Base-by-base conservation (phyloP, 2,329 filamentous ascomycete species). In the Hypoxylon sp. region DNA sequence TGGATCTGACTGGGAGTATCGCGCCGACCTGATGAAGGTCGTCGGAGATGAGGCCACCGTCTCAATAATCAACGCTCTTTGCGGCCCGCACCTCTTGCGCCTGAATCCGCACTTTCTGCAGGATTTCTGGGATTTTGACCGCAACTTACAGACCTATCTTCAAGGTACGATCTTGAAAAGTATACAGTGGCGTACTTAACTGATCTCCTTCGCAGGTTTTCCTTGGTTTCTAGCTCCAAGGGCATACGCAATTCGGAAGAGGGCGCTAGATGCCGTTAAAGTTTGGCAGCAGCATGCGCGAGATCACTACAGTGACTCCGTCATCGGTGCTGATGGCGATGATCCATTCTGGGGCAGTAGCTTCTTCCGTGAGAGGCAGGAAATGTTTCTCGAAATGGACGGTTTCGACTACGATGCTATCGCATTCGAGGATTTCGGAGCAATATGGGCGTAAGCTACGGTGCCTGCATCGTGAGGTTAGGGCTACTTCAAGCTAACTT, bases 131-230 rank as follows among this genome's bases (percentile, higher is more conserved):
- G 62, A 61, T 14, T 75, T 74, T 43, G 73, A 75, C 48, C 73
- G 70, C 17, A 75, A 73, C 32, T 64, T 75, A n/a, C 72, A 75
- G 66, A 73, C 71, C 23, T 75, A 74, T 49, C 73, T 75, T 53
- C 74, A 71, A 70, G 73, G 72, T 74, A 70, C 5, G 53, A 14
- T 6, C 1, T 10, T 25, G 1, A 13, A 23, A 62, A 51, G 2
- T 1, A 36, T 53, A 25, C 13, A 45, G 25, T 11, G 51, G 3
- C 17, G 7, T 53, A 34, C 32, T 65, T 43, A 2, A 19, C 58
- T 63, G 14, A 69, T 52, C 46, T 21, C 0, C 2, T 50, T 46
- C 21, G 57, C 11, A 74, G 73, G 74, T 13, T 38, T 73, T 30
- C 70, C 75, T 17, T 73, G 70, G 73, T 71, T 74, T 61, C 63